Evolutionary conservation across 768 basidiomycete genomes (phyloP).

Genomic region (Lyophyllum decastes): DNA sequence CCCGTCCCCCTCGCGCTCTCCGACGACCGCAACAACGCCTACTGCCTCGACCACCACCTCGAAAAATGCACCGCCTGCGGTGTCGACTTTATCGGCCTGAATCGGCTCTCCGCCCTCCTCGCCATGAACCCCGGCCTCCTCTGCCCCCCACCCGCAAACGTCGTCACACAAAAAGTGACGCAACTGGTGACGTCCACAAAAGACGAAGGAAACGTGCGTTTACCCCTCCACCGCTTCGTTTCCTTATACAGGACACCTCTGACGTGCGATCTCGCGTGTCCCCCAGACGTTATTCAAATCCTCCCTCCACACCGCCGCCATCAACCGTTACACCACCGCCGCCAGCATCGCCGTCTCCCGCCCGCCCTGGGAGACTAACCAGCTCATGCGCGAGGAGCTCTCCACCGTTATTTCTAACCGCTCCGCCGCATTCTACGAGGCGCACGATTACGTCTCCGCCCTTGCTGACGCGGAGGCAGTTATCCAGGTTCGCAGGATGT

Average conservation of each 20-base stretch:
- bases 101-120: constrained; percentile 74
- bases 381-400: constrained; percentile 85
- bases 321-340: constrained; percentile 60
- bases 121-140: constrained; percentile 67
- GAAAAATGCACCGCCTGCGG: constrained; percentile 77
- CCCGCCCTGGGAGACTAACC: constrained; percentile 87
- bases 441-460: constrained; percentile 74
- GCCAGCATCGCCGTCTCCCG: constrained; percentile 78
- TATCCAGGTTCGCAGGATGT: constrained; percentile 78
- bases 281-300: constrained; percentile 75
- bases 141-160: constrained; percentile 80
- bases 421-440: constrained; percentile 81
- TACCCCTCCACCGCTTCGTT: neutral
- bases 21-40: constrained; percentile 51
- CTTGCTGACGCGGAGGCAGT: constrained; percentile 91
- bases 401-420: constrained; percentile 90
- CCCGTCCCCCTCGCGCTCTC: constrained; percentile 59
- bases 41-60: constrained; percentile 67
- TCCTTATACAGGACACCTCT: no score
- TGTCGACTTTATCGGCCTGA: constrained; percentile 73
- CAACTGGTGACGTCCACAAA: constrained; percentile 78
- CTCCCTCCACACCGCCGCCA: constrained; percentile 67
- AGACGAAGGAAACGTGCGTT: constrained; percentile 91
- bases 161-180: constrained; percentile 74
- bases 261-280: no score